Evolutionary conservation across 1,139 yeast genomes (phyloP).

Genomic region (Arxiozyma slooffiae): DNA sequence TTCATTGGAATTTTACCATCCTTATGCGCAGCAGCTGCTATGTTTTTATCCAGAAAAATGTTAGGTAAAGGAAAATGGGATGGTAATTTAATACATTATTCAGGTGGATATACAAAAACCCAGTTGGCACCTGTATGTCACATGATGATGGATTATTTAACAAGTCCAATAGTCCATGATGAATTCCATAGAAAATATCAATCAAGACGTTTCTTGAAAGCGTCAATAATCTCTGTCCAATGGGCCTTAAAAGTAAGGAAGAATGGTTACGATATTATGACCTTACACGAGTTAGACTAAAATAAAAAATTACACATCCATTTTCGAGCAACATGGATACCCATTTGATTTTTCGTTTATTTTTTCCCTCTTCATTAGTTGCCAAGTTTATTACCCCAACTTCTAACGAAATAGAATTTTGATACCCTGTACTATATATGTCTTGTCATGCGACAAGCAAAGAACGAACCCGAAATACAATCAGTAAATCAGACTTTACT

Average conservation of each 20-base stretch:
- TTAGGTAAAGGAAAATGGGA: constrained; percentile 68
- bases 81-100: constrained; percentile 75
- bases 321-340: background rate
- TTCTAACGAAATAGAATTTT: background rate
- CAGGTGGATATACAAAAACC: constrained; percentile 78
- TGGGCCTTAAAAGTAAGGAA: constrained; percentile 62
- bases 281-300: constrained; percentile 25
- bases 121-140: constrained; percentile 66
- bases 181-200: constrained; percentile 93
- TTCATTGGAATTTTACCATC: constrained; percentile 76
- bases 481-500: background rate
- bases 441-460: background rate
- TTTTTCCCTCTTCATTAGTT: background rate
- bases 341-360: background rate
- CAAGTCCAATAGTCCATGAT: constrained; percentile 80
- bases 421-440: constrained; percentile 1
- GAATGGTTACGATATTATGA: constrained; percentile 33
- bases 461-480: background rate
- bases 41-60: constrained; percentile 78
- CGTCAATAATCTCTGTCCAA: constrained; percentile 75
- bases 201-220: constrained; percentile 82
- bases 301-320: background rate
- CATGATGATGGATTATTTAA: constrained; percentile 66
- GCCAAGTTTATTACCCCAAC: background rate
- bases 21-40: constrained; percentile 81